Evolutionary conservation across 2,329 filamentous ascomycete species (phyloP), one percentile per base, ranked within the genome.

Genomic region (Aspergillus melleus): DNA sequence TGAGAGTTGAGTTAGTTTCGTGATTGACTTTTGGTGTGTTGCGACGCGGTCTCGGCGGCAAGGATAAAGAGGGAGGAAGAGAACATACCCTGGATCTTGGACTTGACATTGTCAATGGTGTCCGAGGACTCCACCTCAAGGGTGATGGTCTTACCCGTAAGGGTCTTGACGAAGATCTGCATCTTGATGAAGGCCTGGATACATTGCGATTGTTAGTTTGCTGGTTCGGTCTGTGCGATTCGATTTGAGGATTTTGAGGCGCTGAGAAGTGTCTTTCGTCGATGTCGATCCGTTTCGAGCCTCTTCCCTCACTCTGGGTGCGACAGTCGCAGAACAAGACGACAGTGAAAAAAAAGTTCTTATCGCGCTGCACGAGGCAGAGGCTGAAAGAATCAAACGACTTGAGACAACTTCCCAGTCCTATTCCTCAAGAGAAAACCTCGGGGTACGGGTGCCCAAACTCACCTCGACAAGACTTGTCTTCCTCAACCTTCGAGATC

Each of bases 91-190:
- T 88, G 87, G 74, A 89, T 89, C 88, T 99, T 98, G 86, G 91
- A 92, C 90, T 98, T 98, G 86, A 99, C 95, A 90, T 98, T 98
- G 89, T 98, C 95, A 84, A 99, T 98, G 79, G 94, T 98, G 84
- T 99, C 95, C 78, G 90, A 94, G 76, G 92, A 96, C 90, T 98
- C 95, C 84, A 98, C 95, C 92, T 99, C 95, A 76, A 99, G 93
- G 90, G 95, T 98, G 90, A 98, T 98, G 80, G 95, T 98, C 90
- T 98, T 98, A 79, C 95, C 95, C 91, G 95, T 98, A 76, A 98
- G 79, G 81, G 83, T 85, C 77, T 85, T 85, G 72, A 86, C 83
- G 80, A 86, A 81, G 74, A 81, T 80, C 74, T 81, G 79, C 79
- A 81, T 80, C 66, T 73, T 80, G 75, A 74, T 58, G 76, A 80